Evolutionary conservation across 768 basidiomycete species (phyloP).

Genomic region (Hortiboletus campestris): DNA sequence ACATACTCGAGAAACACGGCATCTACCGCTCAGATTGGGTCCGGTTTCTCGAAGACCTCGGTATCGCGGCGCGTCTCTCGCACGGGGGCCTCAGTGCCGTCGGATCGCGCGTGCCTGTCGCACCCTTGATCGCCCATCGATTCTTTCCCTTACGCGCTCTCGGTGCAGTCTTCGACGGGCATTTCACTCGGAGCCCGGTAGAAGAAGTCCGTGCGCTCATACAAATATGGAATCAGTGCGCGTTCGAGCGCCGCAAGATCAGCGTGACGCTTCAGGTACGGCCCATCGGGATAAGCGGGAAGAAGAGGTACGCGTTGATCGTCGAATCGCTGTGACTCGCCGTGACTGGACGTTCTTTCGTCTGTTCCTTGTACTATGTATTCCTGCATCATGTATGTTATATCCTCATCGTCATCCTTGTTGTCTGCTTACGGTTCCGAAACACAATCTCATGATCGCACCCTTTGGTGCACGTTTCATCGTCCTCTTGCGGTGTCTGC

Average conservation of each 20-base stretch:
- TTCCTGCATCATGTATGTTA: not conserved
- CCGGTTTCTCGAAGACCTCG: conserved; percentile 30
- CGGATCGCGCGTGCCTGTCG: conserved; percentile 20
- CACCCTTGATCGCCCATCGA: conserved; percentile 11
- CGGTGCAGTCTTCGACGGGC: conserved; percentile 20
- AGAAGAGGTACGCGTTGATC: conserved; percentile 14
- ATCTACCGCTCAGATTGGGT: conserved; percentile 28
- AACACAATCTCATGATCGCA: not conserved
- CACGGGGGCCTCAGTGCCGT: conserved; percentile 22
- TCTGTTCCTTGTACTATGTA: conserved; percentile 2
- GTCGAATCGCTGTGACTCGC: conserved; percentile 30
- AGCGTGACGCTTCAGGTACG: conserved; percentile 16
- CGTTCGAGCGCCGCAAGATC: conserved; percentile 32
- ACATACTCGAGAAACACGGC: conserved; percentile 28
- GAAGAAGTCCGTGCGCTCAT: conserved; percentile 28
- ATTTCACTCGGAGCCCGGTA: conserved; percentile 15
- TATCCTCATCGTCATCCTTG: not conserved
- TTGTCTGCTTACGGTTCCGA: not conserved
- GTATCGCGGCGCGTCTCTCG: conserved; percentile 27
- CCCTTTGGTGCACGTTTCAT: not conserved
- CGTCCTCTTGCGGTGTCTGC: not conserved
- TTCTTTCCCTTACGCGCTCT: conserved; percentile 13
- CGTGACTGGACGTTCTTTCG: conserved; percentile 7
- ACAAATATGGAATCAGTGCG: conserved; percentile 32
- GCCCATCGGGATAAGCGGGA: not conserved